Evolutionary conservation across 169 alveolate genomes (phyloP).

Genomic region (Perkinsus chesapeaki): DNA sequence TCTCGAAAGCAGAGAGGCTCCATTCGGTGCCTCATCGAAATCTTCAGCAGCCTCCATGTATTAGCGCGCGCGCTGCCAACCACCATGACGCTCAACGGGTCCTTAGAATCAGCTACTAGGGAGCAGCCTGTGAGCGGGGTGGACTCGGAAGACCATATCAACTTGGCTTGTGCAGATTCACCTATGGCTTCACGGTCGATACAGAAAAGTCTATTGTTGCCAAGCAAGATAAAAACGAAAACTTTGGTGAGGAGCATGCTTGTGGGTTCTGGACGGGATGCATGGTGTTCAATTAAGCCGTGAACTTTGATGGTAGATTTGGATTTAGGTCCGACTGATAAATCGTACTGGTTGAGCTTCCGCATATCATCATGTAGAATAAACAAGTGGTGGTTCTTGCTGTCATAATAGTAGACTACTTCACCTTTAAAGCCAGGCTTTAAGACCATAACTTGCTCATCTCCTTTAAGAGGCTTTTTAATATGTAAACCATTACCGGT

Average conservation of each 20-base stretch:
- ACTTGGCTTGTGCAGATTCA: not conserved
- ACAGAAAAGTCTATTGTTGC: not conserved
- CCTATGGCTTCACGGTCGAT: not conserved
- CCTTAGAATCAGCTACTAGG: not conserved
- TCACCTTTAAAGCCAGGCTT: not conserved
- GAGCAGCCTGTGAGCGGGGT: not conserved
- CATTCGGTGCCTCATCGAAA: too few species aligned
- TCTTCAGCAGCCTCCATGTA: too few species aligned
- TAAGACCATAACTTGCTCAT: not conserved
- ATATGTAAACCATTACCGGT: not conserved
- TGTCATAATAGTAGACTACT: not conserved
- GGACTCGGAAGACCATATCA: not conserved
- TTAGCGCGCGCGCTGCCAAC: too few species aligned
- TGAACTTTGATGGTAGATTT: too few species aligned
- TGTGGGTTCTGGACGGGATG: not conserved
- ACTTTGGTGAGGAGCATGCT: not conserved
- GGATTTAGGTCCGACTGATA: too few species aligned
- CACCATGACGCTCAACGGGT: not conserved
- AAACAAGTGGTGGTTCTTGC: not conserved
- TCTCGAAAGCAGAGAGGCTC: too few species aligned
- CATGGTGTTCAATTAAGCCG: not conserved
- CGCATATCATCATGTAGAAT: not conserved
- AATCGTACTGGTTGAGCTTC: too few species aligned
- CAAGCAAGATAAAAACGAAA: not conserved
- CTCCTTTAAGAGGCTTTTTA: not conserved